phyloP scores from a whole-genome alignment of 139 green algal genomes.

The Deuterostichococcus epilithicus region DNA sequence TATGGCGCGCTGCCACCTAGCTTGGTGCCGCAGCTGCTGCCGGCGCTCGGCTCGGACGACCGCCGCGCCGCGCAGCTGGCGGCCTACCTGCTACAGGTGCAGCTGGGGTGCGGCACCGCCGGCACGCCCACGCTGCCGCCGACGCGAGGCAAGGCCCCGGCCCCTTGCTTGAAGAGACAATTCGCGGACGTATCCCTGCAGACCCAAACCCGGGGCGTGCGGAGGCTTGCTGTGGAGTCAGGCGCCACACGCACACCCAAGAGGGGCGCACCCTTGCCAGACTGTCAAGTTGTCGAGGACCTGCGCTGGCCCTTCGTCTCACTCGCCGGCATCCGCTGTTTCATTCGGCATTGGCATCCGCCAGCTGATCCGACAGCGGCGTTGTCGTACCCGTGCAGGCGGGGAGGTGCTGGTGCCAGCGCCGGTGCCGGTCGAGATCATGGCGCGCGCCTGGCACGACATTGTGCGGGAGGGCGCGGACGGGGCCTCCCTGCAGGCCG shows the following conservation, averaged over 20 bases:
- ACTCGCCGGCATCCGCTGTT: too few species aligned
- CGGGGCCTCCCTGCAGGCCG: background rate
- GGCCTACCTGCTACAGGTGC: constrained; percentile 55
- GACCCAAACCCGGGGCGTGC: too few species aligned
- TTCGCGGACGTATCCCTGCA: too few species aligned
- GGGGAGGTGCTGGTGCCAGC: constrained; percentile 23
- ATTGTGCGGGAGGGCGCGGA: background rate
- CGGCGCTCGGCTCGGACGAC: constrained; percentile 11
- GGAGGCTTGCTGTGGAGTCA: too few species aligned
- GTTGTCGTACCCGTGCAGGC: background rate
- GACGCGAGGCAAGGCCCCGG: constrained; percentile 9
- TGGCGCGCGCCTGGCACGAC: constrained; percentile 32
- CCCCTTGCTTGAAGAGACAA: too few species aligned
- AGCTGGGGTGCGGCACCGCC: constrained; percentile 49
- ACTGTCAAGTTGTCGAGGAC: too few species aligned
- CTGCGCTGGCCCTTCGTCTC: too few species aligned
- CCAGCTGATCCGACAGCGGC: too few species aligned
- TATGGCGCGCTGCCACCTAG: constrained; percentile 30
- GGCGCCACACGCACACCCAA: too few species aligned
- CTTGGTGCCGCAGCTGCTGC: constrained; percentile 32
- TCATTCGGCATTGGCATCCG: too few species aligned
- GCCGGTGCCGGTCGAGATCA: constrained; percentile 29
- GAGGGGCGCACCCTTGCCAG: too few species aligned
- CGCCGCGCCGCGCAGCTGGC: constrained; percentile 26
- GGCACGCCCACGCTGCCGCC: constrained; percentile 41